phyloP scores from a whole-genome alignment of 73 alveolate species.

The Tetrahymena elliotti region DNA sequence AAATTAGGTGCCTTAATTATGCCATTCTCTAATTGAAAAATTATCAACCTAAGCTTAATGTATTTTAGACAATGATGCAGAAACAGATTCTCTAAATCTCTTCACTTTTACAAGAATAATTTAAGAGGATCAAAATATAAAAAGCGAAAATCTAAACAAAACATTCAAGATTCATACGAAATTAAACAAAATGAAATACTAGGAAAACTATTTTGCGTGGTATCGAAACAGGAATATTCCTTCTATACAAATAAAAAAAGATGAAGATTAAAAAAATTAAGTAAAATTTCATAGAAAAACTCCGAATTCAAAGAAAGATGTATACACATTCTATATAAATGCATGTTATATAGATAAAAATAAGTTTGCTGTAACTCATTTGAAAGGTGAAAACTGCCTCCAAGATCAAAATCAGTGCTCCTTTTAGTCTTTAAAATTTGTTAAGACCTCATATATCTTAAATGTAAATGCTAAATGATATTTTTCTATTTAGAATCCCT shows the following conservation, averaged over 20 bases:
- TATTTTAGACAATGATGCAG: not conserved
- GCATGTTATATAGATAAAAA: not conserved
- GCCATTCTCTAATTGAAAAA: not conserved
- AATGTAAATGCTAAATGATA: not conserved
- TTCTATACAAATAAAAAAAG: not conserved
- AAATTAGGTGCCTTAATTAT: not conserved
- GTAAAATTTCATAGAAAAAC: not conserved
- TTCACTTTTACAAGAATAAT: not conserved
- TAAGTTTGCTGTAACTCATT: not conserved
- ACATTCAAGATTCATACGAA: not conserved
- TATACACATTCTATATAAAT: not conserved
- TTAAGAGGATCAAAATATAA: not conserved
- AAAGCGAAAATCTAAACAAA: not conserved
- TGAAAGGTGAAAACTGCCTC: not conserved
- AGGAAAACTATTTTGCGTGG: not conserved
- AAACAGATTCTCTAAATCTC: not conserved
- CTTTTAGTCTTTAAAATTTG: not conserved
- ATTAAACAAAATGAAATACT: not conserved
- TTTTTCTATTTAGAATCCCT: not conserved
- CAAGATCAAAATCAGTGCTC: not conserved
- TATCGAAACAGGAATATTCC: not conserved
- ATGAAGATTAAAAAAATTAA: not conserved
- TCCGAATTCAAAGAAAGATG: not conserved
- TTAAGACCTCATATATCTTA: not conserved
- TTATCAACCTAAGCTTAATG: not conserved